Evolutionary conservation across 345 rosid genomes (phyloP).

Genomic region (Moricandia moricandioides): DNA sequence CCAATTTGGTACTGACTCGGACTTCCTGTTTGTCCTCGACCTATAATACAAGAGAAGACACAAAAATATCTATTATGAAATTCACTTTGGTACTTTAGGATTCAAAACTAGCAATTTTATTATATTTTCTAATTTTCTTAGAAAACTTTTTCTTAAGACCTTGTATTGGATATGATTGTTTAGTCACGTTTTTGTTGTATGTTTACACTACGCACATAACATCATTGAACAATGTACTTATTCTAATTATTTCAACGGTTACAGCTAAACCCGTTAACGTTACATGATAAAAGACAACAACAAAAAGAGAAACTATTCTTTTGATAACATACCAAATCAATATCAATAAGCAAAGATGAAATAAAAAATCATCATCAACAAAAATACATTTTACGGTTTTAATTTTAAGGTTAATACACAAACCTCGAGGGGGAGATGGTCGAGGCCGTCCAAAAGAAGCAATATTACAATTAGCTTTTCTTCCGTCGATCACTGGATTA

Average conservation of each 20-base stretch:
- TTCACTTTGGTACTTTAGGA: not conserved
- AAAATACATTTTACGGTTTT: not conserved
- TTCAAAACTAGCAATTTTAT: not conserved
- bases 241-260: not conserved
- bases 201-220: not conserved
- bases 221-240: conserved; percentile 14
- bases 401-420: not conserved
- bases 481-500: conserved; percentile 81
- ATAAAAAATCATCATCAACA: not conserved
- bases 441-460: conserved; percentile 87
- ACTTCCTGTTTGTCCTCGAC: conserved; percentile 63
- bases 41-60: conserved; percentile 33
- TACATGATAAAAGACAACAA: conserved; percentile 3
- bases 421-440: conserved; percentile 87
- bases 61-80: not conserved
- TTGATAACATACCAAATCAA: conserved; percentile 12
- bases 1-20: conserved; percentile 53
- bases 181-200: not conserved
- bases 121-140: not conserved
- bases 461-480: conserved; percentile 91
- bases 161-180: not conserved
- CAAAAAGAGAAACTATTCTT: not conserved
- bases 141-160: not conserved
- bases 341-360: not conserved
- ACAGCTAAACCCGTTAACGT: conserved; percentile 2